Percentiles rank a stretch among this genome's conserved stretches.
phyloP scores from a whole-genome alignment of 805 yeast species.

The Starmerella ratchasimensis region DNA sequence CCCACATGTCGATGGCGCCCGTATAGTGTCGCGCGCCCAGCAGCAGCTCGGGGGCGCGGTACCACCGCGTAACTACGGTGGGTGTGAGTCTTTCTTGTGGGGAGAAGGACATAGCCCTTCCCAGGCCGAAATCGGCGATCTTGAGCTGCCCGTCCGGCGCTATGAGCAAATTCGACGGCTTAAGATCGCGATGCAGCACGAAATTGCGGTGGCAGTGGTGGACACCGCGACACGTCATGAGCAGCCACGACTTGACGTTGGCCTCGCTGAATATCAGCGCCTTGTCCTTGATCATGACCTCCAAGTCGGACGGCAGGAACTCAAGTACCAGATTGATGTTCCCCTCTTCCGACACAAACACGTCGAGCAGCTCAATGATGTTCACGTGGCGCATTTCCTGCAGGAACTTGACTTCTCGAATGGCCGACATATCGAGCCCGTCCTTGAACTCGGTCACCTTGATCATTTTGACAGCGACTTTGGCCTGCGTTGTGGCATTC shows the following conservation, averaged over 20 bases:
- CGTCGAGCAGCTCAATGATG: constrained; percentile 80
- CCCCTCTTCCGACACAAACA: constrained; percentile 47
- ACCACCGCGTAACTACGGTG: constrained; percentile 96
- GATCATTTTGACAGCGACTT: constrained; percentile 88
- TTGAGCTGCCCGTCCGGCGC: constrained; percentile 82
- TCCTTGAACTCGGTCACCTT: constrained; percentile 89
- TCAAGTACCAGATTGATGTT: constrained; percentile 79
- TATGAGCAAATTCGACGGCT: constrained; percentile 78
- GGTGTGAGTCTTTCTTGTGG: constrained; percentile 63
- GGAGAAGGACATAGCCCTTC: constrained; percentile 58
- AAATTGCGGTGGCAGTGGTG: constrained; percentile 91
- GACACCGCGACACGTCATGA: constrained; percentile 88
- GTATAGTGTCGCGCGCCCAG: constrained; percentile 84
- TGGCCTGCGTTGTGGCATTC: constrained; percentile 39
- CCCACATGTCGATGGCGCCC: constrained; percentile 87
- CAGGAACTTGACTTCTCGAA: constrained; percentile 75
- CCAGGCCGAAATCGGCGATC: constrained; percentile 95
- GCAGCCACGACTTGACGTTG: constrained; percentile 83
- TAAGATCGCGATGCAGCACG: constrained; percentile 81
- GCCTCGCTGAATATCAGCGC: constrained; percentile 64
- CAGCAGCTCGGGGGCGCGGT: constrained; percentile 85
- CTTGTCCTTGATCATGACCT: constrained; percentile 72
- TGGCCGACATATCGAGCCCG: constrained; percentile 95
- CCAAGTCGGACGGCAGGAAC: constrained; percentile 83
- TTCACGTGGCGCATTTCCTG: constrained; percentile 78